Conservation (phyloP, 345 rosid genomes). For the Garcia nutans region DNA sequence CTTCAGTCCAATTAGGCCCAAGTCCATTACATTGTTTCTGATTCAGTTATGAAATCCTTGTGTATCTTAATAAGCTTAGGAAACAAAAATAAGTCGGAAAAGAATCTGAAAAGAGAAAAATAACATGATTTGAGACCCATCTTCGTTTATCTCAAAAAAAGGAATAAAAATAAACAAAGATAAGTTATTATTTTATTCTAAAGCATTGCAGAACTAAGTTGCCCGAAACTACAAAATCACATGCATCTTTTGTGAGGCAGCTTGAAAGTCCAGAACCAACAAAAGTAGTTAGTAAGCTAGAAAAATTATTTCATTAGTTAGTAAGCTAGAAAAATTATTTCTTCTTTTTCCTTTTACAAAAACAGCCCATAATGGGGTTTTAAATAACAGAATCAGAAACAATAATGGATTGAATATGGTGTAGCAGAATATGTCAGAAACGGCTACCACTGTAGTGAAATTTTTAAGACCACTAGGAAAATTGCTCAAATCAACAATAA, state of each 20-base stretch:
- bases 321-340: neutral
- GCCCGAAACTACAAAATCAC: neutral
- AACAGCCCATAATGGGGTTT: neutral
- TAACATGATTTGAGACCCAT: neutral
- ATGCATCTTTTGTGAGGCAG: neutral
- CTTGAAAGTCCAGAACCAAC: neutral
- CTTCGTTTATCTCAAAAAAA: neutral
- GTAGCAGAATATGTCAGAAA: no score
- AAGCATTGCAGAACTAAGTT: neutral
- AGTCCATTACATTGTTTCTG: no score
- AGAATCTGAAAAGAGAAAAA: neutral
- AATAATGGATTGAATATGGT: no score
- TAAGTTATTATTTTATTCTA: neutral
- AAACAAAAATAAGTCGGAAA: neutral
- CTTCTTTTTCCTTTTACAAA: neutral
- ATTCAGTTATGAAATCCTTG: no score
- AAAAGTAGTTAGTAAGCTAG: neutral
- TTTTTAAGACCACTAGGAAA: no score
- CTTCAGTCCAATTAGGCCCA: no score
- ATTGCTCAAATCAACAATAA: no score
- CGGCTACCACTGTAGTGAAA: no score
- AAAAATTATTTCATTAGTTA: neutral
- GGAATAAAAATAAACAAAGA: neutral
- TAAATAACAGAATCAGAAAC: no score
- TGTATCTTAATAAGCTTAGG: neutral